A percentile compares a stretch with the other conserved stretches of the same genome.
phyloP scores from a whole-genome alignment of 192 early-diverging fungal genomes.

The Funneliformis mosseae region DNA sequence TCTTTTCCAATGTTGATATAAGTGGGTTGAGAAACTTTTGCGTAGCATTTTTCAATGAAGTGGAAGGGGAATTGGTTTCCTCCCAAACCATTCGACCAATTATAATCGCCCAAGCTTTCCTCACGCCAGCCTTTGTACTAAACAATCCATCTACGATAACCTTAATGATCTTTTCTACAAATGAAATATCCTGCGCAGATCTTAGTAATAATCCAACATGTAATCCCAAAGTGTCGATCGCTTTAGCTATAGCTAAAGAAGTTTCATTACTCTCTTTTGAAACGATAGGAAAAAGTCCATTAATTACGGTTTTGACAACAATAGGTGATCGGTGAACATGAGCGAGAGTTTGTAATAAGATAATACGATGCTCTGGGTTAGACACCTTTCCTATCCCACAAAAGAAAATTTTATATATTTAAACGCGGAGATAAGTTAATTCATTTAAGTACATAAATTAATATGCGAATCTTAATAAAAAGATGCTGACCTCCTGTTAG shows the following conservation, averaged over 20 bases:
- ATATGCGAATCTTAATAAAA: constrained; percentile 45
- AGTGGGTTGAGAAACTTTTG: constrained; percentile 45
- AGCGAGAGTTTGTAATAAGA: constrained; percentile 61
- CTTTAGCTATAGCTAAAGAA: constrained; percentile 56
- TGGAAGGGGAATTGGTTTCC: constrained; percentile 35
- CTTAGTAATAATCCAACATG: constrained; percentile 57
- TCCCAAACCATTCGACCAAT: constrained; percentile 61
- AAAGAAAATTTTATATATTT: constrained; percentile 33
- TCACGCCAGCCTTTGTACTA: constrained; percentile 59
- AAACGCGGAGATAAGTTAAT: not conserved
- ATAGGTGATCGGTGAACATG: constrained; percentile 37
- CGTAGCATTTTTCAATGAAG: constrained; percentile 38
- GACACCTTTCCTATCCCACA: constrained; percentile 44
- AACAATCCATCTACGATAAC: constrained; percentile 58
- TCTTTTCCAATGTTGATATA: constrained; percentile 56
- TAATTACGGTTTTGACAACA: constrained; percentile 50
- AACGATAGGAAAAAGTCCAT: constrained; percentile 66
- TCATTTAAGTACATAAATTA: not conserved
- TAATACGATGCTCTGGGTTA: constrained; percentile 69
- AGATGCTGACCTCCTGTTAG: constrained; percentile 32
- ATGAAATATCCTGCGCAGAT: constrained; percentile 41
- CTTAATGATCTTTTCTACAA: constrained; percentile 50
- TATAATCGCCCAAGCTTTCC: constrained; percentile 68
- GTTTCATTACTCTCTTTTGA: constrained; percentile 79
- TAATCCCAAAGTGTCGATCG: constrained; percentile 60